phyloP scores from a whole-genome alignment of 2,329 filamentous ascomycete species.

The Venturia asperata region DNA sequence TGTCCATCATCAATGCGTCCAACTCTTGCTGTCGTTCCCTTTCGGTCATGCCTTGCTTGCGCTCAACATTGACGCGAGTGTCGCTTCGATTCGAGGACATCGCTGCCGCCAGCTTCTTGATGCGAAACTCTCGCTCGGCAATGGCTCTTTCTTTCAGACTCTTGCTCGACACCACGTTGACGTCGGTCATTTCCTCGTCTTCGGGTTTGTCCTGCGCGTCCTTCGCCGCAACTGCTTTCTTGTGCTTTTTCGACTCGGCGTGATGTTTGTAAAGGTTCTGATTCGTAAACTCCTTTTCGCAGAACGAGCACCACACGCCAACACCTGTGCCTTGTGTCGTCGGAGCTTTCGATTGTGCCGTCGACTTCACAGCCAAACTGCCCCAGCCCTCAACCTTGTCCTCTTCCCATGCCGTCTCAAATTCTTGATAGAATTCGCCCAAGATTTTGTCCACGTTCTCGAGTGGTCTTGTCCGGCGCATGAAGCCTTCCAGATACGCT shows the following conservation, averaged over 20 bases:
- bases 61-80: constrained; percentile 89
- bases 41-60: constrained; percentile 95
- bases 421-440: constrained; percentile 69
- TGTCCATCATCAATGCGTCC: constrained; percentile 70
- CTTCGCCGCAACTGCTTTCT: constrained; percentile 63
- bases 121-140: constrained; percentile 77
- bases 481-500: constrained; percentile 79
- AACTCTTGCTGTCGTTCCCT: constrained; percentile 90
- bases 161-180: neutral
- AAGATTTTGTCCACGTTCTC: constrained; percentile 80
- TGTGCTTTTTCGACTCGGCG: constrained; percentile 85
- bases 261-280: constrained; percentile 91
- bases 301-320: constrained; percentile 82
- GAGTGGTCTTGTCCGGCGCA: constrained; percentile 74
- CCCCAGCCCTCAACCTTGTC: constrained; percentile 76
- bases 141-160: constrained; percentile 82
- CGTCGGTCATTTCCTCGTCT: constrained; percentile 20
- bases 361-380: constrained; percentile 27
- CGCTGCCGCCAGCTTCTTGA: constrained; percentile 69
- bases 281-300: constrained; percentile 92
- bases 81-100: constrained; percentile 86
- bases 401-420: constrained; percentile 73
- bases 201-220: constrained; percentile 32
- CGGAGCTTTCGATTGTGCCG: constrained; percentile 35
- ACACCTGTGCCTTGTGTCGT: constrained; percentile 53